These are phyloP conservation scores for Mycena galopus DNA, from an alignment of 768 basidiomycete species.

Conservation along the genomic window DNA sequence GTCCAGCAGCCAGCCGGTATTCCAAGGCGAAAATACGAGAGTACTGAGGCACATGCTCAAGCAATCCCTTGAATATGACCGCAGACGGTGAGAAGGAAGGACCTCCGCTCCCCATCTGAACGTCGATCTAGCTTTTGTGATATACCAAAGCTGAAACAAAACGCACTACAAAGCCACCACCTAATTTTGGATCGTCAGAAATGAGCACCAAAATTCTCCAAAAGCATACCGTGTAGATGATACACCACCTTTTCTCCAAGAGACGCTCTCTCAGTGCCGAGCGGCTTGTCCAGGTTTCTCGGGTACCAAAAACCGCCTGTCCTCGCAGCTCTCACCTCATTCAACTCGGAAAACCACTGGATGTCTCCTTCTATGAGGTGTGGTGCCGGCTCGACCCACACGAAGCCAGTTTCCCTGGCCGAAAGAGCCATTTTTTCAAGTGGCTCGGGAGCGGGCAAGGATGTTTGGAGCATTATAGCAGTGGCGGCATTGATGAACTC, in stretches of 20 bases:
- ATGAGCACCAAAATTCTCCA: background rate
- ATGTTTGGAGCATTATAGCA: constrained; percentile 25
- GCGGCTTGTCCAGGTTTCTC: constrained; percentile 23
- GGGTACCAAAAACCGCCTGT: constrained; percentile 43
- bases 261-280: constrained; percentile 37
- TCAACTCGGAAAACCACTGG: constrained; percentile 37
- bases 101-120: constrained; percentile 37
- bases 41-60: constrained; percentile 25
- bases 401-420: constrained; percentile 28
- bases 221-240: constrained; percentile 45
- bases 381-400: constrained; percentile 40
- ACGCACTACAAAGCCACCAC: constrained; percentile 28
- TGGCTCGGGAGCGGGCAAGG: constrained; percentile 10
- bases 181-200: background rate
- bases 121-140: too few relatives aligned
- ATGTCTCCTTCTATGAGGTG: constrained; percentile 44
- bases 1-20: constrained; percentile 57
- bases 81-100: constrained; percentile 17
- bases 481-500: constrained; percentile 27
- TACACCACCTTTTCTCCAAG: constrained; percentile 50
- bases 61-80: constrained; percentile 30
- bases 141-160: background rate
- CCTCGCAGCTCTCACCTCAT: constrained; percentile 38
- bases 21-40: constrained; percentile 55
- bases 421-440: constrained; percentile 23